Evolutionary conservation across 345 rosid genomes (phyloP).

Genomic region (Lenwebbia sp.): DNA sequence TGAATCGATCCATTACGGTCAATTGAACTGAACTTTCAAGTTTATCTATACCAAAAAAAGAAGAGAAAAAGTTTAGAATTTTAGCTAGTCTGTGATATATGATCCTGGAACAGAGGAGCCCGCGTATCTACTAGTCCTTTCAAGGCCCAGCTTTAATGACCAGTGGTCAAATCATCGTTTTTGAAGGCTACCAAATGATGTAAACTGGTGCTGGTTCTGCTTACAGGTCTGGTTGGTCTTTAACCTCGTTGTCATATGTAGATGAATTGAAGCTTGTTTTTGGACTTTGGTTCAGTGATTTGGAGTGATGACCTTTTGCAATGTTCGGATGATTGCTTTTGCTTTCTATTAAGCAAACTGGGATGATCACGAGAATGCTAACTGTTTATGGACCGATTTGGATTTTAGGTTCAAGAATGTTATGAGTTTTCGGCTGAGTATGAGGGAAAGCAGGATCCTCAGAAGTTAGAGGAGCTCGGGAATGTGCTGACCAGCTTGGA

Average conservation of each 20-base stretch:
- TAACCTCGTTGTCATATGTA: neutral
- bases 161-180: neutral
- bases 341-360: neutral
- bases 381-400: neutral
- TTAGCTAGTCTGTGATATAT: neutral
- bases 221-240: neutral
- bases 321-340: neutral
- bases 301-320: neutral
- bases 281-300: neutral
- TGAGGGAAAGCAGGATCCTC: conserved; percentile 66
- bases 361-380: neutral
- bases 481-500: conserved; percentile 71
- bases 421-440: conserved; percentile 92
- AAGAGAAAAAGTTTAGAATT: neutral
- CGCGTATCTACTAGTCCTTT: neutral
- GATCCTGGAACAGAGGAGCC: neutral
- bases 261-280: neutral
- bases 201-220: neutral
- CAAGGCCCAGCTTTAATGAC: neutral
- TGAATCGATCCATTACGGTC: neutral
- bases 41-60: neutral
- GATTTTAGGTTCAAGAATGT: conserved; percentile 85
- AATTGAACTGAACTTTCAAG: neutral
- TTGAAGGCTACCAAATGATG: neutral
- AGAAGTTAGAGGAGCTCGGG: conserved; percentile 81